A percentile compares a stretch with the other conserved stretches of the same genome.
These are phyloP conservation scores for Gossypium turneri DNA, from an alignment of 345 rosid genomes.

Conservation along the genomic window DNA sequence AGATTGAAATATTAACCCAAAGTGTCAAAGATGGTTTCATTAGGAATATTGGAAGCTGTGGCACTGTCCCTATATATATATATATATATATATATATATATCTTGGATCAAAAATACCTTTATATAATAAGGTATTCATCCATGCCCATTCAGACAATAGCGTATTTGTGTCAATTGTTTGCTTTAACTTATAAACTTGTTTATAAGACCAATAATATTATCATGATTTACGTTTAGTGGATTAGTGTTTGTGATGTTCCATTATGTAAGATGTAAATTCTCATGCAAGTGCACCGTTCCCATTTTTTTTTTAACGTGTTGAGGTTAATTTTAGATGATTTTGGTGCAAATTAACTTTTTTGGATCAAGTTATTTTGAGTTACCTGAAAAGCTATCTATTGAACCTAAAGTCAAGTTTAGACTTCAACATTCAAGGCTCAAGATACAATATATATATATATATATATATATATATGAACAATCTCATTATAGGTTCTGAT, in stretches of 20 bases:
- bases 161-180: not conserved
- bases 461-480: no score
- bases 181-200: not conserved
- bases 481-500: no score
- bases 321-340: no score
- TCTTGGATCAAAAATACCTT: not conserved
- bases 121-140: not conserved
- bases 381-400: no score
- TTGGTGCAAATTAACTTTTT: no score
- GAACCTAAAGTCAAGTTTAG: no score
- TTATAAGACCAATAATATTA: not conserved
- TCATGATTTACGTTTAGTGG: no score
- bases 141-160: not conserved
- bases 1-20: not conserved
- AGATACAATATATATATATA: no score
- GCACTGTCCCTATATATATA: not conserved
- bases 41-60: constrained; percentile 7
- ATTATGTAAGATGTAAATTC: not conserved
- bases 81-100: no score
- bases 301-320: not conserved
- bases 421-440: no score
- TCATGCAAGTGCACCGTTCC: not conserved
- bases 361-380: no score
- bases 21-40: constrained; percentile 25
- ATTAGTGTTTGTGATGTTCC: not conserved